phyloP scores from a whole-genome alignment of 2,329 filamentous ascomycete species.

The Curvularia hawaiiensis region DNA sequence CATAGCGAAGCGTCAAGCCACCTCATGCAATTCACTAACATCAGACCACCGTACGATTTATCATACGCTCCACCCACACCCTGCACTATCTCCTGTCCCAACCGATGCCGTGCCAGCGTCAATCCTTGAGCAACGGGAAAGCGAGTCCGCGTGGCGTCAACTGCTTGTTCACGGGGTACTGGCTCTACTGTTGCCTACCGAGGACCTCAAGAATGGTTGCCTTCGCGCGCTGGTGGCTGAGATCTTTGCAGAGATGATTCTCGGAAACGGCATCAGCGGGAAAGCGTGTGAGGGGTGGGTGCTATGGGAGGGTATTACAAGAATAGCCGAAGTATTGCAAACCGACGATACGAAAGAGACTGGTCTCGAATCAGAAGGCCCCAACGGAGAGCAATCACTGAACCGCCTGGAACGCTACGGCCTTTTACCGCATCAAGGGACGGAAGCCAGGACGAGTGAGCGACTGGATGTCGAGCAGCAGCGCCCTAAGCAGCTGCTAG shows the following conservation, averaged over 20 bases:
- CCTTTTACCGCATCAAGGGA: constrained; percentile 51
- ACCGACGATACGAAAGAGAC: constrained; percentile 39
- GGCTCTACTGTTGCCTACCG: constrained; percentile 84
- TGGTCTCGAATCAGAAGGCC: constrained; percentile 36
- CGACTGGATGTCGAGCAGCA: constrained; percentile 20
- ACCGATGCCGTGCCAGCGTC: constrained; percentile 57
- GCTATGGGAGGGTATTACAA: constrained; percentile 82
- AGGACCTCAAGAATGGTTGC: constrained; percentile 88
- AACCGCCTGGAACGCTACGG: constrained; percentile 63
- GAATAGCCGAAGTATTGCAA: constrained; percentile 61
- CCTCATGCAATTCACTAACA: constrained; percentile 63
- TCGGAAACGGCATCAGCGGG: constrained; percentile 80
- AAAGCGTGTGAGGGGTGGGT: constrained; percentile 88
- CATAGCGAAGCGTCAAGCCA: constrained; percentile 62
- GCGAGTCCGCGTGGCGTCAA: constrained; percentile 84
- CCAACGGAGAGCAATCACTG: constrained; percentile 32
- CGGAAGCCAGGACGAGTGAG: constrained; percentile 26
- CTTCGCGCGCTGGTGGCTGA: constrained; percentile 83
- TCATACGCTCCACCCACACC: constrained; percentile 81
- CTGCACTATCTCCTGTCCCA: constrained; percentile 79
- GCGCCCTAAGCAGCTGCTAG: constrained; percentile 24
- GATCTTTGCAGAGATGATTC: constrained; percentile 86
- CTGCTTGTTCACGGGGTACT: constrained; percentile 83
- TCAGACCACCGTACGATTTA: constrained; percentile 73
- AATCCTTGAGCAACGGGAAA: constrained; percentile 68